These are phyloP conservation scores for Suillus brevipes DNA, from an alignment of 768 basidiomycete species.

Conservation along the genomic window DNA sequence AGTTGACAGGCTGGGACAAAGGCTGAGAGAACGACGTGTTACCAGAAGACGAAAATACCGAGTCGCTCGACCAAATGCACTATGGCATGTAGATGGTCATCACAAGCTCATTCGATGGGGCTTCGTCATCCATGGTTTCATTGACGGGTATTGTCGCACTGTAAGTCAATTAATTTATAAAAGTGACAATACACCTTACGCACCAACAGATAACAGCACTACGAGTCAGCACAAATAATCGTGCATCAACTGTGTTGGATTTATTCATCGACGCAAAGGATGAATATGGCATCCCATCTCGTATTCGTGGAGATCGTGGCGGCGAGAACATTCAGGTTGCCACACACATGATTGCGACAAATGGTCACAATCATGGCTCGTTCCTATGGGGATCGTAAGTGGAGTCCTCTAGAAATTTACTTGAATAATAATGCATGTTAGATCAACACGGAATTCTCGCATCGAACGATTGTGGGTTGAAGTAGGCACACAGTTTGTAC, in stretches of 20 bases:
- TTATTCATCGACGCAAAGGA: conserved; percentile 9
- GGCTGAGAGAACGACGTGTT: conserved; percentile 1
- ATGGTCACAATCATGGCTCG: conserved; percentile 25
- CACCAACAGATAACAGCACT: conserved; percentile 30
- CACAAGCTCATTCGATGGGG: conserved; percentile 40
- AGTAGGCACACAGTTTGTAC: conserved; percentile 8
- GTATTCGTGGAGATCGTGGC: conserved; percentile 37
- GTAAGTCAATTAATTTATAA: conserved; percentile 8
- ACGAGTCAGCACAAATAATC: conserved; percentile 39
- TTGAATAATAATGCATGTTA: conserved; percentile 8
- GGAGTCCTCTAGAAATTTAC: no score
- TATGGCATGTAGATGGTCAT: conserved; percentile 23
- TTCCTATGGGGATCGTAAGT: conserved; percentile 40
- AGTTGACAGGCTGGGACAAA: conserved; percentile 12
- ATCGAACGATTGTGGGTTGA: conserved; percentile 32
- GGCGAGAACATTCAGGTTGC: conserved; percentile 40
- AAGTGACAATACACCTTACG: background rate
- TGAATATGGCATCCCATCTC: conserved; percentile 31
- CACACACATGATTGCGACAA: conserved; percentile 16
- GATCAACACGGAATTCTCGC: conserved; percentile 27
- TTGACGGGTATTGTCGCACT: conserved; percentile 41
- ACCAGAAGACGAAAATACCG: conserved; percentile 13
- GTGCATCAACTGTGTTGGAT: conserved; percentile 16
- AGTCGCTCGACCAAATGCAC: conserved; percentile 21
- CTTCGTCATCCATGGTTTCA: conserved; percentile 35